These are phyloP conservation scores for Xylaria sp. DNA, from an alignment of 2,329 filamentous ascomycete species.

Conservation along the genomic window DNA sequence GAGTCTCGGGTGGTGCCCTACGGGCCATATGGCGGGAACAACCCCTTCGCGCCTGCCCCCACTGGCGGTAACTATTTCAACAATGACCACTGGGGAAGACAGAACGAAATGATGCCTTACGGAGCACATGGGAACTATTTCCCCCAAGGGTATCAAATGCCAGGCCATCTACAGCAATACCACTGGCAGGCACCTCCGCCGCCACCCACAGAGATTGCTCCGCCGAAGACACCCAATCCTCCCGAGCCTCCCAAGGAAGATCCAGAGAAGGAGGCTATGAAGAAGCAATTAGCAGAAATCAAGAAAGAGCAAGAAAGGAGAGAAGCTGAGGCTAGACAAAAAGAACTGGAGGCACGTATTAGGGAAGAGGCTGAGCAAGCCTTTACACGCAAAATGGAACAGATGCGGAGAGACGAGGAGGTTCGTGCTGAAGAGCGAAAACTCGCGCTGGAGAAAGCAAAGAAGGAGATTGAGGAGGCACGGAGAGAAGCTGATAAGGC, in stretches of 20 bases:
- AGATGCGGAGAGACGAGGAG: constrained; percentile 53
- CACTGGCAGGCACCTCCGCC: constrained; percentile 53
- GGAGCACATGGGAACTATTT: constrained; percentile 56
- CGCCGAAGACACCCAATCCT: constrained; percentile 42
- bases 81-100: constrained; percentile 48
- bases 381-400: constrained; percentile 56
- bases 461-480: constrained; percentile 60
- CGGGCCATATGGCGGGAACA: constrained; percentile 47
- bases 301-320: constrained; percentile 59
- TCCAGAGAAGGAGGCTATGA: constrained; percentile 69
- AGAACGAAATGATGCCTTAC: constrained; percentile 52
- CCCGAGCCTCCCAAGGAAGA: constrained; percentile 52
- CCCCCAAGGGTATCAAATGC: constrained; percentile 44
- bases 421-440: constrained; percentile 50
- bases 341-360: constrained; percentile 58
- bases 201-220: constrained; percentile 48
- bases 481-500: constrained; percentile 58
- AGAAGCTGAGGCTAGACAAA: constrained; percentile 59
- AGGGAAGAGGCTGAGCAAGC: constrained; percentile 60
- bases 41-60: constrained; percentile 48
- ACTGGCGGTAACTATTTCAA: constrained; percentile 58
- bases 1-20: constrained; percentile 62
- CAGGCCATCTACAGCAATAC: constrained; percentile 65
- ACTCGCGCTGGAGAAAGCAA: constrained; percentile 57
- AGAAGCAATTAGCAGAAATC: constrained; percentile 66